phyloP scores from a whole-genome alignment of 2,329 filamentous ascomycete species.

The Colletotrichum nymphaeae region DNA sequence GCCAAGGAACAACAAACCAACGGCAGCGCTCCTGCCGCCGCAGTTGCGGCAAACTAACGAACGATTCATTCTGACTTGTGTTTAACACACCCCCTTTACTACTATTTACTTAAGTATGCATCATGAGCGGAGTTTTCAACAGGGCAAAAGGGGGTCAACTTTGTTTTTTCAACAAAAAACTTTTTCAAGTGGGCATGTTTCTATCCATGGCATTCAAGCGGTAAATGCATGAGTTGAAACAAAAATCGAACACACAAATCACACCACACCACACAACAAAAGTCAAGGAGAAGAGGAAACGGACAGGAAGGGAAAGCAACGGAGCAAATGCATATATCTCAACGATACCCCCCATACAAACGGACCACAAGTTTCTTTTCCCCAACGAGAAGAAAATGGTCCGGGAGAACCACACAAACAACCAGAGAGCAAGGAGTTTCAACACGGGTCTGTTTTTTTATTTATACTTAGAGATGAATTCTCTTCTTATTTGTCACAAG shows the following conservation, averaged over 20 bases:
- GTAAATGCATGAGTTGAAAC: slow-evolving; percentile 2
- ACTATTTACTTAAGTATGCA: slow-evolving; percentile 39
- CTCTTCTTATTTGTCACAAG: slow-evolving; percentile 1
- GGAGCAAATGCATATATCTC: slow-evolving; percentile 49
- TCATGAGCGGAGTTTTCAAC: slow-evolving; percentile 37
- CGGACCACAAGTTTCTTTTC: slow-evolving; percentile 30
- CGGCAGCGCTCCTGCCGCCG: slow-evolving; percentile 33
- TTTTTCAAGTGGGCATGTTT: slow-evolving; percentile 17
- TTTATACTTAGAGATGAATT: slow-evolving; percentile 5
- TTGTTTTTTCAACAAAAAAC: slow-evolving; percentile 44
- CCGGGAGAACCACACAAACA: slow-evolving; percentile 6
- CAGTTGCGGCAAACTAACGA: slow-evolving; percentile 31
- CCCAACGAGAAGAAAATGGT: slow-evolving; percentile 24
- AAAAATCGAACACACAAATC: slow-evolving; percentile 33
- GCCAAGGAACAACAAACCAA: slow-evolving; percentile 36
- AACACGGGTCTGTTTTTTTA: slow-evolving; percentile 30
- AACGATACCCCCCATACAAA: slow-evolving; percentile 52
- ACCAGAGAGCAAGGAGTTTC: slow-evolving; percentile 32
- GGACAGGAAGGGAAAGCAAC: slow-evolving; percentile 22
- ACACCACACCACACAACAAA: slow-evolving; percentile 38
- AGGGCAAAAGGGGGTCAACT: slow-evolving; percentile 36
- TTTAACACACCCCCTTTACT: slow-evolving; percentile 37
- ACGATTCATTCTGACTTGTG: slow-evolving; percentile 37
- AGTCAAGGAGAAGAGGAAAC: slow-evolving; percentile 37
- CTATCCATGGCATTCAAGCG: slow-evolving; percentile 20